Conservation (phyloP, 83 land plant genomes). For the Picea abies region DNA sequence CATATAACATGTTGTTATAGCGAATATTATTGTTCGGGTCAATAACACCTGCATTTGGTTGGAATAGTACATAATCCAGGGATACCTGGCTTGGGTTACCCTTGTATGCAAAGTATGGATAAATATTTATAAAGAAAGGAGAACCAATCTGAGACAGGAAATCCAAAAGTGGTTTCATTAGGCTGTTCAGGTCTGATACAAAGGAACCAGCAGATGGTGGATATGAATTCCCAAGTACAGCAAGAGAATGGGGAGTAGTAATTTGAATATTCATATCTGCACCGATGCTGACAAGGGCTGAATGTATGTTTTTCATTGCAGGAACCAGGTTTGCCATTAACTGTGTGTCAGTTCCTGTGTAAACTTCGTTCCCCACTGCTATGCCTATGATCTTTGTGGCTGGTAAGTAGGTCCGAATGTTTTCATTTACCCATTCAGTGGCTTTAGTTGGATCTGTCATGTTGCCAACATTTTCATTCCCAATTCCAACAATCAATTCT, state of each 20-base stretch:
- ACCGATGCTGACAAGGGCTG: constrained; percentile 40
- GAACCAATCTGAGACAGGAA: constrained; percentile 59
- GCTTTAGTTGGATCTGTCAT: constrained; percentile 28
- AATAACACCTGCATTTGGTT: constrained; percentile 42
- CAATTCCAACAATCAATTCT: constrained; percentile 46
- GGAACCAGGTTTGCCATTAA: constrained; percentile 48
- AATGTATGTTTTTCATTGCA: constrained; percentile 64
- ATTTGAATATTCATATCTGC: too few species aligned
- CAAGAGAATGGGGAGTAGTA: constrained; percentile 61
- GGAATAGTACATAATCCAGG: constrained; percentile 56
- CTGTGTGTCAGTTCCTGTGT: constrained; percentile 27
- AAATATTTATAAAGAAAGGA: constrained; percentile 71
- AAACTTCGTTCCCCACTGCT: constrained; percentile 68
- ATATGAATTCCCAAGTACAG: constrained; percentile 46
- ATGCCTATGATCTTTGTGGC: constrained; percentile 58
- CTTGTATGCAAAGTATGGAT: constrained; percentile 81
- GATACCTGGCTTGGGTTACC: constrained; percentile 38
- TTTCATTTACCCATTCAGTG: constrained; percentile 47
- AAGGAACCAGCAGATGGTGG: constrained; percentile 79
- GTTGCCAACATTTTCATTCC: constrained; percentile 34
- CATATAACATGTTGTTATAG: constrained; percentile 79
- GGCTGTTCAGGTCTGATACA: constrained; percentile 21
- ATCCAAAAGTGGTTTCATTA: constrained; percentile 44
- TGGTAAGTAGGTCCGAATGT: constrained; percentile 57
- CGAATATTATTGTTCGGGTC: constrained; percentile 39